These are phyloP conservation scores for Filosporella fistucella DNA, from an alignment of 495 filamentous ascomycete genomes.

Conservation along the genomic window DNA sequence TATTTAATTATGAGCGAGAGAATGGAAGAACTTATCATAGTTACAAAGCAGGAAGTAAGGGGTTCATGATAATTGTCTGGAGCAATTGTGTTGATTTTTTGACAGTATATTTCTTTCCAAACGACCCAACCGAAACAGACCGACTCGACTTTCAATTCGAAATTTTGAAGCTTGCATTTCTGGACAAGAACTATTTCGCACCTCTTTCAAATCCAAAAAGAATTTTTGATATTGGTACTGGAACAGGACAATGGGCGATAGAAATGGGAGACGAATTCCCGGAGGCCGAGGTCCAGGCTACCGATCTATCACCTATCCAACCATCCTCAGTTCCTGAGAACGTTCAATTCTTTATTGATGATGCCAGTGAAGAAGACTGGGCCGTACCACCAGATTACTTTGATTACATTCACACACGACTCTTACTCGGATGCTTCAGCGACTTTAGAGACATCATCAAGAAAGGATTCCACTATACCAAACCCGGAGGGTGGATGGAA, in stretches of 20 bases:
- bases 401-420: conserved; percentile 47
- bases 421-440: conserved; percentile 39
- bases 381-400: conserved; percentile 17
- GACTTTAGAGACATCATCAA: conserved; percentile 37
- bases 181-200: conserved; percentile 50
- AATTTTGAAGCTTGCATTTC: conserved; percentile 49
- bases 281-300: conserved; percentile 19
- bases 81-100: neutral
- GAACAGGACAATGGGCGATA: conserved; percentile 61
- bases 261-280: conserved; percentile 45
- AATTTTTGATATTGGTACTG: conserved; percentile 69
- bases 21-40: conserved; percentile 61
- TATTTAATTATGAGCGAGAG: conserved; percentile 46
- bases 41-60: conserved; percentile 41
- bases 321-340: conserved; percentile 25
- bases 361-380: conserved; percentile 33
- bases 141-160: conserved; percentile 57
- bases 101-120: conserved; percentile 53
- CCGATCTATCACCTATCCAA: conserved; percentile 28
- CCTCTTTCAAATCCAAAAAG: conserved; percentile 49
- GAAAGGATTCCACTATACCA: conserved; percentile 41
- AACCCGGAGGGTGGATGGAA: conserved; percentile 64
- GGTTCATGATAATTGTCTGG: neutral
- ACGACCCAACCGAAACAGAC: conserved; percentile 50
- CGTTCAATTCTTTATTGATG: conserved; percentile 27